These are phyloP conservation scores for Nicotiana noctiflora DNA, from an alignment of 257 asterid genomes.

Conservation along the genomic window DNA sequence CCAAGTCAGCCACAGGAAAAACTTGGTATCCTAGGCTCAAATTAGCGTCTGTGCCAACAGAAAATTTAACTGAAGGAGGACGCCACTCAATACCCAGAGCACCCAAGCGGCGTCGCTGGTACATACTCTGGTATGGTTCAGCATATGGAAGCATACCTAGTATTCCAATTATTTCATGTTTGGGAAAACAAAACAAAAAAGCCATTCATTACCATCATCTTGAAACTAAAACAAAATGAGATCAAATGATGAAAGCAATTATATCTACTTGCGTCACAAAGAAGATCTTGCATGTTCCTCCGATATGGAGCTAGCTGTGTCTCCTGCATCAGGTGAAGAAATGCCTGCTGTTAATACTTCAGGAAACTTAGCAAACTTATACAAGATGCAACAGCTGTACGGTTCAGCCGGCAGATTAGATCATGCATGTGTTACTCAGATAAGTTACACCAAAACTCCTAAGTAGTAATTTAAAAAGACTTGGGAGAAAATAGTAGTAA, in stretches of 20 bases:
- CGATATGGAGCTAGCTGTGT: slow-evolving; percentile 72
- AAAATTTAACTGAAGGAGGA: slow-evolving; percentile 76
- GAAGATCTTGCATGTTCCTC: slow-evolving; percentile 80
- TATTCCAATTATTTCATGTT: slow-evolving; percentile 17
- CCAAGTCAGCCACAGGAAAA: slow-evolving; percentile 82
- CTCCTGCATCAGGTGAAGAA: slow-evolving; percentile 60
- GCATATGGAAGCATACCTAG: slow-evolving; percentile 97
- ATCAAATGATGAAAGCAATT: slow-evolving; percentile 17
- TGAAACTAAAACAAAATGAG: slow-evolving; percentile 1
- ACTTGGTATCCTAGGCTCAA: slow-evolving; percentile 72
- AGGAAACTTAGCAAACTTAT: slow-evolving; percentile 8
- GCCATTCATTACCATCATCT: slow-evolving; percentile 5
- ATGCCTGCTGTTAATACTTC: slow-evolving; percentile 12
- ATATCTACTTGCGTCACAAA: slow-evolving; percentile 86
- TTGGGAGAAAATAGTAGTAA: no score
- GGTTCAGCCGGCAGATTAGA: background rate
- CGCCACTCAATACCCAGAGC: slow-evolving; percentile 93
- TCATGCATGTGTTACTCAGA: background rate
- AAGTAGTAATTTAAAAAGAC: no score
- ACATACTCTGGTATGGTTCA: slow-evolving; percentile 90
- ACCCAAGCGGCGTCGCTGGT: slow-evolving; percentile 81
- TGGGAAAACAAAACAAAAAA: background rate
- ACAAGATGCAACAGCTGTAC: slow-evolving; percentile 7
- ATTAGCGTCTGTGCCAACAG: slow-evolving; percentile 79
- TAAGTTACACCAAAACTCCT: background rate